A percentile compares a stretch with the other conserved stretches of the same genome.
Evolutionary conservation across 1,284 basidiomycete species (phyloP).

Genomic region (Cutaneotrichosporon sp.): DNA sequence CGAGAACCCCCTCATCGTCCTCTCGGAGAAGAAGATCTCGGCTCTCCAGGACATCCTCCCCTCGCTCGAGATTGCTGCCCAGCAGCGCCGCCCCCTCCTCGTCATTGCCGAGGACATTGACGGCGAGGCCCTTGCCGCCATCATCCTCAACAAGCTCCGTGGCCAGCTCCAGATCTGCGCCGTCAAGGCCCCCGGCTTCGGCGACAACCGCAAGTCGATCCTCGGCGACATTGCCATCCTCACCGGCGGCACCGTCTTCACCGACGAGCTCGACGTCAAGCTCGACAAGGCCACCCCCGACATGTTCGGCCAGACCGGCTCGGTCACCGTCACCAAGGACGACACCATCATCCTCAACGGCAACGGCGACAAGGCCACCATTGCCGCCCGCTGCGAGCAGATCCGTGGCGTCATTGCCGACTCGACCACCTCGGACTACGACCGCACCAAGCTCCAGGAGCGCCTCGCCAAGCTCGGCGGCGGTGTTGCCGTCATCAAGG

Average conservation of each 20-base stretch:
- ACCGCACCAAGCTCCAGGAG: conserved; percentile 94
- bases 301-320: conserved; percentile 87
- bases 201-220: conserved; percentile 98
- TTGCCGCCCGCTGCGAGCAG: conserved; percentile 90
- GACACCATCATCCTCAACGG: conserved; percentile 97
- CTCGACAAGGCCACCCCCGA: conserved; percentile 88
- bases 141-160: conserved; percentile 97
- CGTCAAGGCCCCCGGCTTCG: conserved; percentile 97
- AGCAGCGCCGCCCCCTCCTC: conserved; percentile 85
- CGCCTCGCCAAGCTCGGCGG: conserved; percentile 93
- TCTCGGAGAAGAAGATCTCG: conserved; percentile 98
- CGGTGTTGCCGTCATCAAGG: conserved; percentile 98
- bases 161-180: conserved; percentile 91
- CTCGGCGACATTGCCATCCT: conserved; percentile 96
- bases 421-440: conserved; percentile 85
- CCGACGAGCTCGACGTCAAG: conserved; percentile 97
- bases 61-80: conserved; percentile 86
- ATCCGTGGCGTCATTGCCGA: conserved; percentile 84
- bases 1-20: conserved; percentile 91
- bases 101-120: conserved; percentile 98
- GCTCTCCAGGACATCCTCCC: conserved; percentile 94
- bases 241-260: conserved; percentile 96
- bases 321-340: conserved; percentile 95
- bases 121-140: conserved; percentile 95
- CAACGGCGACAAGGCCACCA: conserved; percentile 79